Percentiles rank a stretch among this genome's conserved stretches.
phyloP scores from a whole-genome alignment of 1,139 yeast genomes.

The Meyerozyma smithsonii region DNA sequence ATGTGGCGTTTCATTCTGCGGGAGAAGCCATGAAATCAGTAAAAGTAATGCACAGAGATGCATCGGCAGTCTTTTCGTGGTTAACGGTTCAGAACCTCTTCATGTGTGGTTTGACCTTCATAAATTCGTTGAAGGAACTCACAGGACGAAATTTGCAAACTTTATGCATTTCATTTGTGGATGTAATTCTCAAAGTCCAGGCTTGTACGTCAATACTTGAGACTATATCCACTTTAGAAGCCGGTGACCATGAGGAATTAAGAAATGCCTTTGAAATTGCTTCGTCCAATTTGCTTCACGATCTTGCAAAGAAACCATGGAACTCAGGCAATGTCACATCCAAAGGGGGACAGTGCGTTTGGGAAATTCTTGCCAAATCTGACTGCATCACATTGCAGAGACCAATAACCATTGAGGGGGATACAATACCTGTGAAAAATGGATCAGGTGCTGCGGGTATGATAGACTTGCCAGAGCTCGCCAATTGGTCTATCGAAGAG shows the following conservation, averaged over 20 bases:
- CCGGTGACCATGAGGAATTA: conserved; percentile 1
- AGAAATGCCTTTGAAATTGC: conserved; percentile 3
- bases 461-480: background rate
- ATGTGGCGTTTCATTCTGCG: conserved; percentile 4
- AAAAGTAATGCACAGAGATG: conserved; percentile 2
- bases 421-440: background rate
- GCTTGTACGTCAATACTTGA: conserved; percentile 4
- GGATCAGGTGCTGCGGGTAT: background rate
- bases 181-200: conserved; percentile 2
- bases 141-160: background rate
- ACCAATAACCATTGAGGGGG: background rate
- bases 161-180: conserved; percentile 1
- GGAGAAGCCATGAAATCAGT: conserved; percentile 3
- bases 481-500: background rate
- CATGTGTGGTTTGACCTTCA: conserved; percentile 3
- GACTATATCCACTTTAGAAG: background rate
- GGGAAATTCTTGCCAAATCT: conserved; percentile 1
- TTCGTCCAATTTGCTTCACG: conserved; percentile 2
- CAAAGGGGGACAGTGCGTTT: background rate
- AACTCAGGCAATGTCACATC: background rate
- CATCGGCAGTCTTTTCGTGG: conserved; percentile 3
- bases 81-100: conserved; percentile 3
- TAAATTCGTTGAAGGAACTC: conserved; percentile 1
- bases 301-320: background rate
- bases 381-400: background rate